Evolutionary conservation across 2,329 filamentous ascomycete genomes (phyloP), one percentile per base, ranked within the genome.

Genomic region (Fusarium decemcellulare): DNA sequence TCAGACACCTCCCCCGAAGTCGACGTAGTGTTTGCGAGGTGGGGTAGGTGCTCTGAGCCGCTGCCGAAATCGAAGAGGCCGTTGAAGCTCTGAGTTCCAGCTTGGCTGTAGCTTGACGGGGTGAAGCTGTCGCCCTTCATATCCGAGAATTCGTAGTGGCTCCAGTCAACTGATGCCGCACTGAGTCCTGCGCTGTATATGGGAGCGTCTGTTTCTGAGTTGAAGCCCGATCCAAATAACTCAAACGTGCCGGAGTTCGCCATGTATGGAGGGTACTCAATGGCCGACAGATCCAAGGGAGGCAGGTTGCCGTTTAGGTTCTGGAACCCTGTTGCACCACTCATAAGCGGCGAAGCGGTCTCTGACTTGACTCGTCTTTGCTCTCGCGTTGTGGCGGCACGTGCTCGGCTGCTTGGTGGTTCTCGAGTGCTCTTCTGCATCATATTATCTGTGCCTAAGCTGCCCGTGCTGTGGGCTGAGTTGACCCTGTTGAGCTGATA

Each of bases 1-100:
- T 91, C 89, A 10, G 89, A 91, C 9, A 91, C 89, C 64, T 92
- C 89, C 37, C 90, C 90, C 12, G 90, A 92, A 9, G 88, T 91
- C 10, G 88, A 89, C 2, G 86, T 87, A 53, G 83, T 84, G 74
- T 87, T 83, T 65, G 88, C 86, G 72, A 91, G 76, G 51, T 86
- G 81, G 52, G 85, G 83, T 30, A 86, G 83, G 67, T 86, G 86
- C 73, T 88, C 87, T n/a, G 83, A 86, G 66, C 83, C 85, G 70
- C 79, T 83, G 67, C 78, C 79, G 56, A 85, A 87, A 56, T 88
- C 87, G 68, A 85, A 86, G 7, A 81, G 71, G 39, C 84, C 84
- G 66, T 82, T 84, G 74, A 86, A 87, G 73, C 85, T 84, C 62
- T 82, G 85, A 29, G 83, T 78, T 40, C 81, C 79, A 16, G 86